Percentiles rank a stretch among this genome's conserved stretches.
Evolutionary conservation across 2,329 filamentous ascomycete species (phyloP).

Genomic region (Tolypocladium capitatum): DNA sequence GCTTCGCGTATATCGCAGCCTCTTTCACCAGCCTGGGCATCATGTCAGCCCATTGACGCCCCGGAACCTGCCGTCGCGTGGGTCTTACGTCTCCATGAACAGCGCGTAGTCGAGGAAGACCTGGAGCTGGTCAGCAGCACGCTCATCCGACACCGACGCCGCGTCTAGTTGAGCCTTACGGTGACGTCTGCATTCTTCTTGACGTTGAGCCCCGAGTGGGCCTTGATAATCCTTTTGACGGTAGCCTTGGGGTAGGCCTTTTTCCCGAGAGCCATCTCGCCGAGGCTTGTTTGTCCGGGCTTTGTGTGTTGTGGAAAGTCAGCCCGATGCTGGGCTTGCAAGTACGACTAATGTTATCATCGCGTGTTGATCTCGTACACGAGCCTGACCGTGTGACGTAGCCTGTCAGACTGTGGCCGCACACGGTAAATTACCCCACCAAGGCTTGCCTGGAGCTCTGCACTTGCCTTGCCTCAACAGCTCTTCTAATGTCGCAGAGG

Average conservation of each 20-base stretch:
- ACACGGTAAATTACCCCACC: not conserved
- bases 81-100: constrained; percentile 54
- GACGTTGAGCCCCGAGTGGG: constrained; percentile 65
- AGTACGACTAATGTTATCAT: no score
- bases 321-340: not conserved
- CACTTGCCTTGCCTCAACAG: not conserved
- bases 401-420: not conserved
- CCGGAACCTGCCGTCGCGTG: not conserved
- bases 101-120: constrained; percentile 76
- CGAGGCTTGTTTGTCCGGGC: not conserved
- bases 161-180: constrained; percentile 32
- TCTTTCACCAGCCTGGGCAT: constrained; percentile 58
- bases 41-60: not conserved
- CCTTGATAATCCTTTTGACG: constrained; percentile 81
- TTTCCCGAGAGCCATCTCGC: constrained; percentile 33
- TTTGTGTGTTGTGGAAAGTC: not conserved
- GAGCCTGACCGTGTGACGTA: not conserved
- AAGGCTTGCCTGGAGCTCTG: not conserved
- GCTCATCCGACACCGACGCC: constrained; percentile 7
- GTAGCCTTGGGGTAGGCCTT: constrained; percentile 76
- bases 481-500: not conserved
- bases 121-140: constrained; percentile 30
- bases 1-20: constrained; percentile 62
- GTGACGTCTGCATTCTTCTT: constrained; percentile 80
- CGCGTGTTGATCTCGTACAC: not conserved